These are phyloP conservation scores for Fusarium siculi DNA, from an alignment of 2,329 filamentous ascomycete species.

Conservation along the genomic window DNA sequence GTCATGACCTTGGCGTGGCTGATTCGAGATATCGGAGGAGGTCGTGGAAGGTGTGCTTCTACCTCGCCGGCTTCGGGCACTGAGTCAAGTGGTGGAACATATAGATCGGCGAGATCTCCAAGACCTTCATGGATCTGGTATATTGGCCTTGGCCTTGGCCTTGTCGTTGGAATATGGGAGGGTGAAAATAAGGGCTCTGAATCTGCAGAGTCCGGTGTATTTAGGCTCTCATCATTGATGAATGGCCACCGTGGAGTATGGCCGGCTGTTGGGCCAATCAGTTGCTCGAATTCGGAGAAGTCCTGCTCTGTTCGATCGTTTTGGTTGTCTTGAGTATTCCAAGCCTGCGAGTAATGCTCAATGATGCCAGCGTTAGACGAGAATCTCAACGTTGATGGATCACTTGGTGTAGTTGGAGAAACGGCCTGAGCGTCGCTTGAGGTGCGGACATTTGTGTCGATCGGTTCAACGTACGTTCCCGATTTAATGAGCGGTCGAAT, in stretches of 20 bases:
- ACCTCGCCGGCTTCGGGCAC: background rate
- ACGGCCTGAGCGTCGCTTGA: background rate
- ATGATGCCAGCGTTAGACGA: conserved; percentile 25
- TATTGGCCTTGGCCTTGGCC: background rate
- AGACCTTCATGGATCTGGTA: conserved; percentile 9
- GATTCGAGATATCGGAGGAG: background rate
- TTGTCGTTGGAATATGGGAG: background rate
- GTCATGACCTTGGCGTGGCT: conserved; percentile 18
- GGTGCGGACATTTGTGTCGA: background rate
- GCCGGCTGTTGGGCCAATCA: background rate
- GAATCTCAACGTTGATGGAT: conserved; percentile 1
- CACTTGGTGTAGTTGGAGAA: background rate
- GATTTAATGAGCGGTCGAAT: conserved; percentile 4
- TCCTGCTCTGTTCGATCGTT: background rate
- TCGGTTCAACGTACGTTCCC: background rate
- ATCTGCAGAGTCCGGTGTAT: background rate
- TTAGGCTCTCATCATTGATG: conserved; percentile 24
- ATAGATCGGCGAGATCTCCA: conserved; percentile 1
- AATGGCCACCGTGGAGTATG: conserved; percentile 26
- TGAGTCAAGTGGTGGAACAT: background rate
- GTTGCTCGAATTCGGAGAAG: background rate
- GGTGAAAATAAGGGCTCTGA: background rate
- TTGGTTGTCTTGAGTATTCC: background rate
- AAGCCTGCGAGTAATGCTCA: conserved; percentile 20
- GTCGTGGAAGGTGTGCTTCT: background rate